Conservation (phyloP, 257 asterid species). For the Plantago ovata region DNA sequence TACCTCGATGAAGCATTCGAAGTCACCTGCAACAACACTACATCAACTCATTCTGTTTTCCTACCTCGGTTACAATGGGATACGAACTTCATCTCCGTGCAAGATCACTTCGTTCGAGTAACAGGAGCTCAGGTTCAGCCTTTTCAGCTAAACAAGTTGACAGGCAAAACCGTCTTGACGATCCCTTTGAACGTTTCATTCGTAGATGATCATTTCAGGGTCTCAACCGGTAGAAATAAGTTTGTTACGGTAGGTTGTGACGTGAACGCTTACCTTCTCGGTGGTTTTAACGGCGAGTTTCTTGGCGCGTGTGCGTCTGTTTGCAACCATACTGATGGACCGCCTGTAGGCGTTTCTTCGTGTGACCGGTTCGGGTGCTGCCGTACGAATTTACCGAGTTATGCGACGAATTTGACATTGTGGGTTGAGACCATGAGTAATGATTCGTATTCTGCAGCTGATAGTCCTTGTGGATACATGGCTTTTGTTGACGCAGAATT, state of each 20-base stretch:
- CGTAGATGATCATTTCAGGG: neutral
- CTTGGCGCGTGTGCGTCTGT: slow-evolving; percentile 22
- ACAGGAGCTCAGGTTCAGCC: neutral
- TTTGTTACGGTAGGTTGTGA: slow-evolving; percentile 31
- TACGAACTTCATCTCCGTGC: slow-evolving; percentile 11
- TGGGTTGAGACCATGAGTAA: slow-evolving; percentile 16
- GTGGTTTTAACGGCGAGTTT: neutral
- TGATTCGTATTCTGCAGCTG: slow-evolving; percentile 4
- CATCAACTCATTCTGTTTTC: slow-evolving; percentile 3
- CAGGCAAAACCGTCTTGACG: neutral
- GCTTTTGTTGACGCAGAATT: slow-evolving; percentile 13
- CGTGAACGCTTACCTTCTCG: slow-evolving; percentile 20
- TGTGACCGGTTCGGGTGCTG: slow-evolving; percentile 28
- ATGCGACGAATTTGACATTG: neutral
- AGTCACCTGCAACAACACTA: slow-evolving; percentile 23
- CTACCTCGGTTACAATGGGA: neutral
- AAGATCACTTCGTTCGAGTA: slow-evolving; percentile 12
- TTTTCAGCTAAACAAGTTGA: slow-evolving; percentile 3
- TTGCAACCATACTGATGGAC: slow-evolving; percentile 5
- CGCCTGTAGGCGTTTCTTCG: neutral
- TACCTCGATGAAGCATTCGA: slow-evolving; percentile 18
- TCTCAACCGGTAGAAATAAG: slow-evolving; percentile 17
- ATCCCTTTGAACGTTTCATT: too few species aligned
- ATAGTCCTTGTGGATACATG: slow-evolving; percentile 12
- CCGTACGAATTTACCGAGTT: neutral